Evolutionary conservation across 768 basidiomycete species (phyloP).

Genomic region (Baorangia bicolor): DNA sequence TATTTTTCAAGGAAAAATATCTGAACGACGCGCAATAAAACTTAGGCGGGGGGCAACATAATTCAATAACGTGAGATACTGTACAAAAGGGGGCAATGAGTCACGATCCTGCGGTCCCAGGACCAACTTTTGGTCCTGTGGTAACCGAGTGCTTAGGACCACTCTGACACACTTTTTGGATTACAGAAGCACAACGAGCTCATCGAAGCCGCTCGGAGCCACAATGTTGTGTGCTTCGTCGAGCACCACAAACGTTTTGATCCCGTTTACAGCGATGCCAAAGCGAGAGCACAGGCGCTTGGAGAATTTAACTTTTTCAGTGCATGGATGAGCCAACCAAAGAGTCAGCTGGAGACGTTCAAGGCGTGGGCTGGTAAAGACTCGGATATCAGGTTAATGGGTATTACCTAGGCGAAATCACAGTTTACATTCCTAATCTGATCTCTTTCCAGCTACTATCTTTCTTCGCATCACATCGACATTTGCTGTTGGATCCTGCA

Average conservation of each 20-base stretch:
- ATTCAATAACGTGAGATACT: too few species aligned
- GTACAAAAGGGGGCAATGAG: too few species aligned
- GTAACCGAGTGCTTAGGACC: too few species aligned
- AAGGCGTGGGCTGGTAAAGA: conserved; percentile 94
- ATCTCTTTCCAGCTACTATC: conserved; percentile 67
- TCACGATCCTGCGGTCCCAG: too few species aligned
- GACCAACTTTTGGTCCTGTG: too few species aligned
- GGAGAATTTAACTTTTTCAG: conserved; percentile 96
- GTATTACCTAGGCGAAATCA: not conserved
- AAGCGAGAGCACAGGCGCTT: conserved; percentile 66
- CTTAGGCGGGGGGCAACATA: too few species aligned
- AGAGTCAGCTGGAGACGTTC: conserved; percentile 93
- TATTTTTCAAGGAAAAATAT: too few species aligned
- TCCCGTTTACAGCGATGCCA: conserved; percentile 91
- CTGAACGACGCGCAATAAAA: too few species aligned
- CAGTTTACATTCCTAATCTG: not conserved
- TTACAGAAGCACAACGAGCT: conserved; percentile 82
- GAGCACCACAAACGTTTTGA: conserved; percentile 94
- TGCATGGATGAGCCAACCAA: conserved; percentile 98
- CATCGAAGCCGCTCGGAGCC: conserved; percentile 70
- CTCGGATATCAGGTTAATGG: conserved; percentile 76
- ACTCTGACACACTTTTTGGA: too few species aligned
- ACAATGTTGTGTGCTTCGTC: conserved; percentile 88
- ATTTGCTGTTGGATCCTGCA: conserved; percentile 85
- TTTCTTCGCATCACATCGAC: conserved; percentile 93